Evolutionary conservation across 805 yeast genomes (phyloP).

Genomic region (Naumovozyma dairenensis): DNA sequence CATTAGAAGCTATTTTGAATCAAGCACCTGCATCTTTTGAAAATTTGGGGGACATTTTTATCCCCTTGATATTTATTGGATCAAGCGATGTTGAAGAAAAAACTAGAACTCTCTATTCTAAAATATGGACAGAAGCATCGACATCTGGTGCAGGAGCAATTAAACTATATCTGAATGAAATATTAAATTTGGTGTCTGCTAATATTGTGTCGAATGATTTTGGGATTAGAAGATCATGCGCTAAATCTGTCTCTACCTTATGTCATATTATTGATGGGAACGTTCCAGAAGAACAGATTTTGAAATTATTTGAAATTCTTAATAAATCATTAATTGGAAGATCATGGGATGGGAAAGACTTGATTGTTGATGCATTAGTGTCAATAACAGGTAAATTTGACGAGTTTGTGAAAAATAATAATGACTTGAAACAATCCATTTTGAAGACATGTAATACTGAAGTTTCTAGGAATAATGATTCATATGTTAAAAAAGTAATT

Average conservation of each 20-base stretch:
- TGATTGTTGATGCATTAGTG: constrained; percentile 60
- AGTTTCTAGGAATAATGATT: constrained; percentile 54
- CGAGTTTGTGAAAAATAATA: constrained; percentile 24
- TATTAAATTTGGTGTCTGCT: constrained; percentile 40
- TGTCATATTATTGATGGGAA: constrained; percentile 36
- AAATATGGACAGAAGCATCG: constrained; percentile 70
- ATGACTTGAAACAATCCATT: constrained; percentile 31
- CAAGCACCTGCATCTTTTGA: constrained; percentile 62
- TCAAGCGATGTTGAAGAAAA: constrained; percentile 49
- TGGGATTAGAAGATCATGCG: constrained; percentile 58
- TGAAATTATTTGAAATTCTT: constrained; percentile 41
- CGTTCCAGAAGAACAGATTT: constrained; percentile 21
- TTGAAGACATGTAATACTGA: constrained; percentile 45
- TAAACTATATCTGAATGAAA: constrained; percentile 60
- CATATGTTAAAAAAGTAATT: constrained; percentile 50
- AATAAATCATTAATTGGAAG: constrained; percentile 62
- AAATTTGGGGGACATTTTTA: constrained; percentile 47
- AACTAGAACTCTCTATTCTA: constrained; percentile 41
- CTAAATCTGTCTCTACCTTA: constrained; percentile 53
- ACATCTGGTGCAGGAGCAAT: constrained; percentile 66
- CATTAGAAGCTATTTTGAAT: constrained; percentile 56
- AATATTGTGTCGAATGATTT: constrained; percentile 52
- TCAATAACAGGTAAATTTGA: constrained; percentile 41
- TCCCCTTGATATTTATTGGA: constrained; percentile 76
- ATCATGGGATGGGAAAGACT: constrained; percentile 83